Evolutionary conservation across 495 filamentous ascomycete species (phyloP).

Genomic region (Cercophora newfieldiana): DNA sequence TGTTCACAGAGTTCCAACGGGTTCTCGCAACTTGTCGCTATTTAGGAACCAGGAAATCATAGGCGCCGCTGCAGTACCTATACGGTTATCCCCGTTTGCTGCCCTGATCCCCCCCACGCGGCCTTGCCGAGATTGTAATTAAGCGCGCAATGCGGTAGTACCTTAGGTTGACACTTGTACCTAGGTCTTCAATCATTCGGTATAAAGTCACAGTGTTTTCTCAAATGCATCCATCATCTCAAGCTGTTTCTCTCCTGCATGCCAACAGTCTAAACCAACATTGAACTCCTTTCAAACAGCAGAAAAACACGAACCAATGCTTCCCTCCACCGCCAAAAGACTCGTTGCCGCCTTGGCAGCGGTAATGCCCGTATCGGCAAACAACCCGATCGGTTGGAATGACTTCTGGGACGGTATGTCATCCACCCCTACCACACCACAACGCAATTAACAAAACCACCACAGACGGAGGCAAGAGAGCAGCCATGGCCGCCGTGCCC

Average conservation of each 20-base stretch:
- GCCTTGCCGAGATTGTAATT: background rate
- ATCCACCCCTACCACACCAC: background rate
- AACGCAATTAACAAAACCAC: background rate
- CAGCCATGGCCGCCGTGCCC: conserved; percentile 4
- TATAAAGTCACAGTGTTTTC: background rate
- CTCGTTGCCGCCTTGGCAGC: conserved; percentile 4
- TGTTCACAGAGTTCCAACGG: background rate
- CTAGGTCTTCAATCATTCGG: background rate
- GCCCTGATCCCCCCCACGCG: background rate
- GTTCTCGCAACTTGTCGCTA: background rate
- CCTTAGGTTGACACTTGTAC: background rate
- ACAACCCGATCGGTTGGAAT: conserved; percentile 5
- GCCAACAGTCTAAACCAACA: conserved; percentile 2
- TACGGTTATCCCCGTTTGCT: background rate
- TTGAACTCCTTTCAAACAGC: background rate
- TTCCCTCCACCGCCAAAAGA: conserved; percentile 2
- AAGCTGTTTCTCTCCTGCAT: background rate
- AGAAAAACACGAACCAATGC: background rate
- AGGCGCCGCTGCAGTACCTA: background rate
- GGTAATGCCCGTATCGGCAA: conserved; percentile 2
- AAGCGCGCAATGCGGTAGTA: background rate
- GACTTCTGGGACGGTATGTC: conserved; percentile 5
- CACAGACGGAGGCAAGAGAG: background rate
- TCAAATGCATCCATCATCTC: background rate
- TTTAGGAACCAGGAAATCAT: conserved; percentile 1